A percentile compares a stretch with the other conserved stretches of the same genome.
Conservation (phyloP, 1,284 basidiomycete species). For the Ceraceosorus guamensis region DNA sequence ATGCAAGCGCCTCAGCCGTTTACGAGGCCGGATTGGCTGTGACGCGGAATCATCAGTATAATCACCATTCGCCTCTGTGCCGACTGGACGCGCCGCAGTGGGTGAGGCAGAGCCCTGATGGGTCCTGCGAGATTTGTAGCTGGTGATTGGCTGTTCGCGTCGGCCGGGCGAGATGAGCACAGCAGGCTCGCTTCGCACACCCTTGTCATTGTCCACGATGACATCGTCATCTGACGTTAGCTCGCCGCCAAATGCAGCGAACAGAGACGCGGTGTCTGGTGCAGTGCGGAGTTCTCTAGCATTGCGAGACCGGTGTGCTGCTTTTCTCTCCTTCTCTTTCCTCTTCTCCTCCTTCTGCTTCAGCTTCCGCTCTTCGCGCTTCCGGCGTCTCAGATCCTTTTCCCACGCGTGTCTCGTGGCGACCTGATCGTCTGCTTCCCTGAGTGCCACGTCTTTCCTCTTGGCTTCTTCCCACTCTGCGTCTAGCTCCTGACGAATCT, state of each 20-base stretch:
- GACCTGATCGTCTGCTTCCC: background rate
- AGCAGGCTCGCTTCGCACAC: too few relatives aligned
- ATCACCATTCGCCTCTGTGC: too few relatives aligned
- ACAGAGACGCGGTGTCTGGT: background rate
- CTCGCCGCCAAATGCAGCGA: background rate
- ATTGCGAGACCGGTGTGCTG: background rate
- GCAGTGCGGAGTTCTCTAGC: background rate
- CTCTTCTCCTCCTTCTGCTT: background rate
- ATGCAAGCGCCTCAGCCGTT: too few relatives aligned
- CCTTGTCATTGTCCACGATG: too few relatives aligned
- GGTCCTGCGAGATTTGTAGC: too few relatives aligned
- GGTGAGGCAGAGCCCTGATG: too few relatives aligned
- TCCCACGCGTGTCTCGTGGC: background rate
- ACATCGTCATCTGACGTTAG: background rate
- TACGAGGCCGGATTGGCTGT: too few relatives aligned
- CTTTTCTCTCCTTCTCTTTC: background rate
- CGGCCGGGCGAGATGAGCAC: too few relatives aligned
- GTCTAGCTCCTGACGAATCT: slow-evolving; percentile 2
- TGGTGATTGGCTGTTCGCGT: too few relatives aligned
- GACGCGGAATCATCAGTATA: too few relatives aligned
- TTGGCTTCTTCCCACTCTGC: slow-evolving; percentile 1
- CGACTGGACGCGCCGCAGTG: too few relatives aligned
- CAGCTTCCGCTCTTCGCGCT: background rate
- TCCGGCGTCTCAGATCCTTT: background rate
- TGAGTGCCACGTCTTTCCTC: background rate